phyloP scores from a whole-genome alignment of 2,329 filamentous ascomycete genomes.

The Cladosporium austrohemisphaericum region DNA sequence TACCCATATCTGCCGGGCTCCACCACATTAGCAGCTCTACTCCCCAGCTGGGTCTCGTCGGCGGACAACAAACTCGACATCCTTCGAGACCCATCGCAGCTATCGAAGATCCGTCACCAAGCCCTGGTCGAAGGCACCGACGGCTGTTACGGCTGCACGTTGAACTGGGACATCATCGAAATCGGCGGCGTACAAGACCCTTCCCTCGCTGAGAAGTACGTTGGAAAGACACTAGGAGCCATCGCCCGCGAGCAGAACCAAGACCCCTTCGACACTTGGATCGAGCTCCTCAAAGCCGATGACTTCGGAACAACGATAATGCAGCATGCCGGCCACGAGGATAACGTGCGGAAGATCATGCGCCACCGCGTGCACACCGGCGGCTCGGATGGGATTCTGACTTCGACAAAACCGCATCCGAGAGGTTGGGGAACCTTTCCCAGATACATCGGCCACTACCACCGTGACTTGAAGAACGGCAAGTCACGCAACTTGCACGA shows the following conservation, averaged over 20 bases:
- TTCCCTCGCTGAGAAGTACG: constrained; percentile 20
- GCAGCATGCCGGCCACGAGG: constrained; percentile 27
- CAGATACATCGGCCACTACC: constrained; percentile 29
- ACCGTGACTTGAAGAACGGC: constrained; percentile 23
- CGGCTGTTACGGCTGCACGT: constrained; percentile 26
- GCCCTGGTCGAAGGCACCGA: constrained; percentile 26
- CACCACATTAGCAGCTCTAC: constrained; percentile 24
- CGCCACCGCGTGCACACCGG: constrained; percentile 26
- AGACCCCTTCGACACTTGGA: constrained; percentile 27
- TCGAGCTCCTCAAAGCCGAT: constrained; percentile 26
- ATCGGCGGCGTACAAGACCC: constrained; percentile 27
- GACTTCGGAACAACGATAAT: constrained; percentile 28
- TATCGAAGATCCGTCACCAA: constrained; percentile 24
- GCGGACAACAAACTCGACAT: constrained; percentile 23
- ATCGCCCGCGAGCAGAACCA: constrained; percentile 23
- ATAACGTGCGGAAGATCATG: constrained; percentile 29
- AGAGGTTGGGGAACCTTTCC: constrained; percentile 30
- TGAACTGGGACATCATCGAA: constrained; percentile 28
- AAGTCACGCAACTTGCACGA: constrained; percentile 24
- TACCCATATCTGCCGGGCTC: constrained; percentile 29
- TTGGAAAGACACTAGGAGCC: constrained; percentile 27
- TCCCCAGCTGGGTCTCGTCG: constrained; percentile 26
- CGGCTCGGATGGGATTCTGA: constrained; percentile 28
- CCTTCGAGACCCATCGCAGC: constrained; percentile 20
- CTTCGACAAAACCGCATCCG: constrained; percentile 28